A percentile compares a stretch with the other conserved stretches of the same genome.
phyloP scores from a whole-genome alignment of 2,329 filamentous ascomycete species.

The Epichloe gansuensis region DNA sequence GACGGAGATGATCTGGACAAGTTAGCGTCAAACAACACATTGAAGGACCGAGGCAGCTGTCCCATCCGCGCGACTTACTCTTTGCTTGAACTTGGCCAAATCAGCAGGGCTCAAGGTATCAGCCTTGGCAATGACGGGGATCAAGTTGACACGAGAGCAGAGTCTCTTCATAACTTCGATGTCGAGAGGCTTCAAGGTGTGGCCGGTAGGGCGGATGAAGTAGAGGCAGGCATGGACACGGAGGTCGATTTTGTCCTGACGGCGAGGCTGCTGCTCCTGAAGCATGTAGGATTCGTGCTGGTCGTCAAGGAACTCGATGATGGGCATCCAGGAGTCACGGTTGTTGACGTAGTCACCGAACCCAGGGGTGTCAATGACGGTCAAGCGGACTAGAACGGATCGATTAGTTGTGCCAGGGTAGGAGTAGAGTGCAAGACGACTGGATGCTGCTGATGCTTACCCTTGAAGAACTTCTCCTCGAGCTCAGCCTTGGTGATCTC shows the following conservation, averaged over 20 bases:
- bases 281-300: constrained; percentile 99
- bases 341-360: constrained; percentile 99
- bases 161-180: constrained; percentile 99
- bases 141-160: constrained; percentile 94
- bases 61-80: constrained; percentile 44
- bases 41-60: neutral
- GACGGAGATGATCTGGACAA: constrained; percentile 69
- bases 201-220: constrained; percentile 97
- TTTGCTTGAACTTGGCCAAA: constrained; percentile 86
- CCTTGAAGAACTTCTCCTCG: constrained; percentile 99
- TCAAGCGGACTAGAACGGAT: constrained; percentile 64
- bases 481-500: constrained; percentile 99
- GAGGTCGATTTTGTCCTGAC: constrained; percentile 97
- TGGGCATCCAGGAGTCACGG: constrained; percentile 98
- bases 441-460: constrained; percentile 35
- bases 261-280: constrained; percentile 97
- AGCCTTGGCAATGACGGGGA: constrained; percentile 96
- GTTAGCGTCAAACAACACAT: constrained; percentile 7
- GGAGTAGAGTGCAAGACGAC: neutral
- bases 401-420: too few species aligned
- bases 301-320: constrained; percentile 99
- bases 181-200: constrained; percentile 95
- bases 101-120: constrained; percentile 92
- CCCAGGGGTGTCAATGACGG: constrained; percentile 96
- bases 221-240: constrained; percentile 97